A percentile compares a stretch with the other conserved stretches of the same genome.
These are phyloP conservation scores for Aureobasidium lini DNA, from an alignment of 2,329 filamentous ascomycete species.

Conservation along the genomic window DNA sequence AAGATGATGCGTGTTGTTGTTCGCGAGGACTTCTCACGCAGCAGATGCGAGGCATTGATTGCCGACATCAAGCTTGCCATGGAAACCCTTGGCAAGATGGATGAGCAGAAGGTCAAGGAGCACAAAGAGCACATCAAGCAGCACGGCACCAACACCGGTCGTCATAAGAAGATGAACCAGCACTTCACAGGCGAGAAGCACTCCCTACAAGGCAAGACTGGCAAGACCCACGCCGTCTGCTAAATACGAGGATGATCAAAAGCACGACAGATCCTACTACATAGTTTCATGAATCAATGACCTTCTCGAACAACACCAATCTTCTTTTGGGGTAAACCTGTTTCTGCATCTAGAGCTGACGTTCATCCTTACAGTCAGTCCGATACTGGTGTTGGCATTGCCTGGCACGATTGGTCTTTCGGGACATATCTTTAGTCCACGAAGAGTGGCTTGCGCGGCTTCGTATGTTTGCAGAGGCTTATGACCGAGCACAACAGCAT, in stretches of 20 bases:
- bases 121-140: slow-evolving; percentile 47
- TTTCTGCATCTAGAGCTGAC: too few relatives aligned
- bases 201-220: slow-evolving; percentile 79
- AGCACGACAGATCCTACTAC: background rate
- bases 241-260: slow-evolving; percentile 34
- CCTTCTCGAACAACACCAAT: background rate
- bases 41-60: slow-evolving; percentile 71
- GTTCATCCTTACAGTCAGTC: too few relatives aligned
- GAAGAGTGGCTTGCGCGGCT: too few relatives aligned
- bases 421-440: too few relatives aligned
- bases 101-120: slow-evolving; percentile 60
- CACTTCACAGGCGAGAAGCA: slow-evolving; percentile 68
- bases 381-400: too few relatives aligned
- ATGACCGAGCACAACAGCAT: too few relatives aligned
- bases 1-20: slow-evolving; percentile 93
- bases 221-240: slow-evolving; percentile 84
- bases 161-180: slow-evolving; percentile 29
- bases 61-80: slow-evolving; percentile 71
- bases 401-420: too few relatives aligned
- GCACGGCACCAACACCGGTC: slow-evolving; percentile 20
- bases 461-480: too few relatives aligned
- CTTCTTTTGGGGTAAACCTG: too few relatives aligned
- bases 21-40: slow-evolving; percentile 81
- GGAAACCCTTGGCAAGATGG: slow-evolving; percentile 58
- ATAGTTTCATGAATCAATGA: slow-evolving; percentile 5